These are phyloP conservation scores for Scheffersomyces parashehatae DNA, from an alignment of 1,139 yeast species.

Conservation along the genomic window DNA sequence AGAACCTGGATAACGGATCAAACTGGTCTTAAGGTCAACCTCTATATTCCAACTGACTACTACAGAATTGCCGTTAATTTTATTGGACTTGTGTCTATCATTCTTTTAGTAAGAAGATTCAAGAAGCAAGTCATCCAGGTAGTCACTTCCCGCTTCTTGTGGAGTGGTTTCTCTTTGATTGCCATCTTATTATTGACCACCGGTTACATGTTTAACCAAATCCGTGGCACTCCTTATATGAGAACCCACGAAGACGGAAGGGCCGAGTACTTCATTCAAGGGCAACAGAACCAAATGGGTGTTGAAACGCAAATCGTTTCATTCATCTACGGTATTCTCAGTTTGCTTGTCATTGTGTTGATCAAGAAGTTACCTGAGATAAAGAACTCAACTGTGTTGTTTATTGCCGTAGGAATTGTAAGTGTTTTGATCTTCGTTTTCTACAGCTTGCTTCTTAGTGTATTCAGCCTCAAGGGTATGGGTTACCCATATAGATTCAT, in stretches of 20 bases:
- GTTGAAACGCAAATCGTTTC: constrained; percentile 79
- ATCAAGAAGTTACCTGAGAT: constrained; percentile 50
- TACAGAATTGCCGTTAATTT: constrained; percentile 53
- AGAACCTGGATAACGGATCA: constrained; percentile 34
- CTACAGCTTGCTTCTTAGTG: constrained; percentile 54
- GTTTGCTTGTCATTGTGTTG: constrained; percentile 50
- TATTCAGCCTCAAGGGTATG: constrained; percentile 57
- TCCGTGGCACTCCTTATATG: constrained; percentile 73
- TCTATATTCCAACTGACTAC: constrained; percentile 58
- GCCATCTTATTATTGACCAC: constrained; percentile 71
- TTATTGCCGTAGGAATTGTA: constrained; percentile 43
- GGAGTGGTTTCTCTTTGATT: constrained; percentile 67
- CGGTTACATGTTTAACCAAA: constrained; percentile 93
- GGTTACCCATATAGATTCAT: constrained; percentile 63
- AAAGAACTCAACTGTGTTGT: constrained; percentile 39
- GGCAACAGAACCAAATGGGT: constrained; percentile 77
- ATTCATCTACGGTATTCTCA: constrained; percentile 59
- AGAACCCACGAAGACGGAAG: constrained; percentile 57
- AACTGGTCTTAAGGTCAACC: constrained; percentile 45
- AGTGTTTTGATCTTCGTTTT: constrained; percentile 45
- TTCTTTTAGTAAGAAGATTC: constrained; percentile 22
- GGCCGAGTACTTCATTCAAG: constrained; percentile 60
- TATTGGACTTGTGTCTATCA: constrained; percentile 33
- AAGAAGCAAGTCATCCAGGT: constrained; percentile 33
- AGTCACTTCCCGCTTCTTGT: constrained; percentile 39